A percentile compares a stretch with the other conserved stretches of the same genome.
Evolutionary conservation across 441 rosid species (phyloP).

Genomic region (Syzygium syzygioides): DNA sequence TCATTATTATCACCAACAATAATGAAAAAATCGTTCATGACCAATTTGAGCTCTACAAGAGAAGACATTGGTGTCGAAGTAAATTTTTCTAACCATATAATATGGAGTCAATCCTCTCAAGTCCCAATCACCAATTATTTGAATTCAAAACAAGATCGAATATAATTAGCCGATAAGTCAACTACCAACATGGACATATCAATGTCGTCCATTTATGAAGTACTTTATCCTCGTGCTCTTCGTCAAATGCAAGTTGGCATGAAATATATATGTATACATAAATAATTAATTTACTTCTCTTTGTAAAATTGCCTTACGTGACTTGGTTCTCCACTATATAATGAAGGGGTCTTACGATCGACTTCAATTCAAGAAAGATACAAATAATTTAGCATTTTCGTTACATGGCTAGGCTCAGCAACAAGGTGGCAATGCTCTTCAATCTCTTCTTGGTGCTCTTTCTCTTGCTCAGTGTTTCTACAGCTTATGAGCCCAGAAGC

Average conservation of each 20-base stretch:
- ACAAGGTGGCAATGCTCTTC: not conserved
- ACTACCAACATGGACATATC: not conserved
- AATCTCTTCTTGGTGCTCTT: not conserved
- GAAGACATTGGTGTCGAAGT: not conserved
- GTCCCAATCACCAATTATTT: not conserved
- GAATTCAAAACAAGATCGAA: accelerated
- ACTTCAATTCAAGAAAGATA: not conserved
- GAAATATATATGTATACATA: not conserved
- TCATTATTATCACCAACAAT: not conserved
- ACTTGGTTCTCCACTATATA: not conserved
- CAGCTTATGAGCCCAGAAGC: not conserved
- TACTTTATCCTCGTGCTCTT: not conserved
- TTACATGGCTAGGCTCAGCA: not conserved
- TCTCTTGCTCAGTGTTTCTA: not conserved
- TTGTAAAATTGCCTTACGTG: not conserved
- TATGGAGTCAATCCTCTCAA: not conserved
- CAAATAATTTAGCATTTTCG: not conserved
- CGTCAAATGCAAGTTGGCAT: not conserved
- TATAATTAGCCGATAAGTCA: not conserved
- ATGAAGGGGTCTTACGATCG: not conserved
- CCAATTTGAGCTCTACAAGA: not conserved
- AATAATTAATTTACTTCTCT: not conserved
- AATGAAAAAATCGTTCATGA: not conserved
- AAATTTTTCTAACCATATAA: not conserved
- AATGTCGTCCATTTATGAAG: not conserved